phyloP scores from a whole-genome alignment of 2,329 filamentous ascomycete genomes.

The Ophiosphaerella narmari region DNA sequence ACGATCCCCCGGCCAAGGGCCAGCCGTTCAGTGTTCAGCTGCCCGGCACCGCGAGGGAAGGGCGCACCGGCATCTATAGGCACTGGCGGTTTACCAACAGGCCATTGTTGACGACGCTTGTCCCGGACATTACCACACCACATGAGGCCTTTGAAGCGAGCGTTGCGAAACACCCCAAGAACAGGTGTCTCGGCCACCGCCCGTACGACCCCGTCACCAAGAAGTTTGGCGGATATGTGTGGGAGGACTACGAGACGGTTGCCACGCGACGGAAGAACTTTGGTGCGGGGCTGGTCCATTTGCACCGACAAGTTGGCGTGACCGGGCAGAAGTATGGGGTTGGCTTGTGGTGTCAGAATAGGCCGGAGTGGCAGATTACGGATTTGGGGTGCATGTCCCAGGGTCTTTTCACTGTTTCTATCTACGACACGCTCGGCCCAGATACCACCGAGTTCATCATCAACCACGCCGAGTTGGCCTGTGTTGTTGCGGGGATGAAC shows the following conservation, averaged over 20 bases:
- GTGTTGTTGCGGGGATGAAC: slow-evolving; percentile 76
- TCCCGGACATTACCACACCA: slow-evolving; percentile 70
- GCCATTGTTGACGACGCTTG: slow-evolving; percentile 54
- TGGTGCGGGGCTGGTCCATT: slow-evolving; percentile 80
- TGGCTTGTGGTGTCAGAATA: slow-evolving; percentile 85
- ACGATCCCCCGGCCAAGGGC: slow-evolving; percentile 70
- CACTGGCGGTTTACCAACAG: slow-evolving; percentile 78
- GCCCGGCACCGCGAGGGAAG: slow-evolving; percentile 73
- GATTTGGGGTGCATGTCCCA: slow-evolving; percentile 89
- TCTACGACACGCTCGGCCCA: slow-evolving; percentile 94
- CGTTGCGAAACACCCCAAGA: slow-evolving; percentile 64
- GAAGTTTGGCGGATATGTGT: slow-evolving; percentile 76
- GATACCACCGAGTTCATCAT: slow-evolving; percentile 94
- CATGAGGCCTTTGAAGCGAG: slow-evolving; percentile 81
- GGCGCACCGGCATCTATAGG: slow-evolving; percentile 77
- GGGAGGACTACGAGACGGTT: slow-evolving; percentile 82
- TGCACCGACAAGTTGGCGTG: slow-evolving; percentile 75
- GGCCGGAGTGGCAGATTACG: slow-evolving; percentile 86
- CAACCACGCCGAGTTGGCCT: slow-evolving; percentile 79
- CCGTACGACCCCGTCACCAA: slow-evolving; percentile 77
- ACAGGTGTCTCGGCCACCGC: slow-evolving; percentile 77
- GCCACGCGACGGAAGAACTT: slow-evolving; percentile 79
- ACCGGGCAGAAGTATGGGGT: slow-evolving; percentile 69
- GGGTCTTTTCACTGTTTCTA: slow-evolving; percentile 83
- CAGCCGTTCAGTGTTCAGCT: slow-evolving; percentile 78